Evolutionary conservation across 495 filamentous ascomycete species (phyloP).

Genomic region (Aspergillus mulundensis): DNA sequence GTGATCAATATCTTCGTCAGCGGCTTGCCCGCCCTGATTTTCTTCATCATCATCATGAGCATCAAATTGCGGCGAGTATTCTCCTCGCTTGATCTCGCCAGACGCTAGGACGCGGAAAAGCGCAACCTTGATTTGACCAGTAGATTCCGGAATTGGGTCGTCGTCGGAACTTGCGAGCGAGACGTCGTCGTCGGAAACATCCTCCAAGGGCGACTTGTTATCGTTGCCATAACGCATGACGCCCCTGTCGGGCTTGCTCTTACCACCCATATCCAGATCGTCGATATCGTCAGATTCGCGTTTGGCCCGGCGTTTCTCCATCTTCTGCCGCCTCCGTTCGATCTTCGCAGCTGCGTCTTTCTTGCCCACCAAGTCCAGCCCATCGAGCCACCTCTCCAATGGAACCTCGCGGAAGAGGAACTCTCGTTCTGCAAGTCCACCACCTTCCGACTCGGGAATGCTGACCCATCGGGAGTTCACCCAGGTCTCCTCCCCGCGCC

Average conservation of each 20-base stretch:
- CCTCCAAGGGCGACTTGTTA: constrained; percentile 65
- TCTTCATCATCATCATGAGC: constrained; percentile 90
- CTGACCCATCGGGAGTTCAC: constrained; percentile 98
- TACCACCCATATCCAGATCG: constrained; percentile 48
- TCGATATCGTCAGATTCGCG: constrained; percentile 51
- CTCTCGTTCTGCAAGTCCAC: constrained; percentile 91
- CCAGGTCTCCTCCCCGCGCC: constrained; percentile 96
- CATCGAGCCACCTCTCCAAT: constrained; percentile 91
- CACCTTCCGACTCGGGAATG: constrained; percentile 83
- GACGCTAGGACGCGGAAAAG: constrained; percentile 94
- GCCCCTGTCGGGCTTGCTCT: constrained; percentile 44
- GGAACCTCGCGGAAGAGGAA: constrained; percentile 98
- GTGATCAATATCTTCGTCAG: constrained; percentile 78
- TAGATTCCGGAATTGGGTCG: constrained; percentile 87
- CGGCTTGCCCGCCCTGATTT: constrained; percentile 40
- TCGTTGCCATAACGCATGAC: constrained; percentile 77
- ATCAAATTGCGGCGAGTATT: constrained; percentile 97
- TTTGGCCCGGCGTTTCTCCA: constrained; percentile 77
- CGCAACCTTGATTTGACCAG: constrained; percentile 97
- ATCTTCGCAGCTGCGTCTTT: constrained; percentile 84
- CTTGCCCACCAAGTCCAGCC: constrained; percentile 77
- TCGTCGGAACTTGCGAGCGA: constrained; percentile 76
- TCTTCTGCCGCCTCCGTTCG: constrained; percentile 78
- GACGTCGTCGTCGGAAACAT: constrained; percentile 63
- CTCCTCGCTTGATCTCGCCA: constrained; percentile 93